Percentiles rank a stretch among this genome's conserved stretches.
Evolutionary conservation across 768 basidiomycete genomes (phyloP).

Genomic region (Phanerochaete sordida): DNA sequence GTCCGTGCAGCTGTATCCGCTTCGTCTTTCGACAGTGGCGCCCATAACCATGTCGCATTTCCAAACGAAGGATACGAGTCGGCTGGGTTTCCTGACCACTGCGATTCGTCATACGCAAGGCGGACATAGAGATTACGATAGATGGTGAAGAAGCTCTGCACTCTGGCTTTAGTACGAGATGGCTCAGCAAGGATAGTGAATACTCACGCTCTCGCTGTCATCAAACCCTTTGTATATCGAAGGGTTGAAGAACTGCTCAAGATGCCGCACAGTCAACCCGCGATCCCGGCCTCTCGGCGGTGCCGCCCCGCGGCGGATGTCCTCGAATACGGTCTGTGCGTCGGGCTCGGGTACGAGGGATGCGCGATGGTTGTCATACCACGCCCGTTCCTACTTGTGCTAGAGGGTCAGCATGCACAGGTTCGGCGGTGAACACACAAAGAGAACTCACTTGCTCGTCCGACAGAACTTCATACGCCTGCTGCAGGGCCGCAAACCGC

Average conservation of each 20-base stretch:
- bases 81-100: conserved; percentile 29
- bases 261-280: conserved; percentile 76
- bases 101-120: conserved; percentile 76
- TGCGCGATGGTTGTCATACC: conserved; percentile 93
- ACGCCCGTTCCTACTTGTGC: conserved; percentile 88
- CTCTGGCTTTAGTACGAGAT: neutral
- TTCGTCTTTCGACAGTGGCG: conserved; percentile 40
- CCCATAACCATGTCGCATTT: conserved; percentile 71
- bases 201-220: conserved; percentile 56
- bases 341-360: conserved; percentile 80
- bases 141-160: conserved; percentile 84
- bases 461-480: conserved; percentile 95
- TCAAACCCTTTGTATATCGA: conserved; percentile 63
- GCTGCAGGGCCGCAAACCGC: conserved; percentile 84
- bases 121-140: conserved; percentile 86
- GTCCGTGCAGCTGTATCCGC: conserved; percentile 50
- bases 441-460: conserved; percentile 81
- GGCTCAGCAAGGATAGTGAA: neutral
- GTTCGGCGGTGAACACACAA: neutral
- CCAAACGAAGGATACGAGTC: conserved; percentile 81
- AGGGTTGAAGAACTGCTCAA: conserved; percentile 81
- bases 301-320: conserved; percentile 68
- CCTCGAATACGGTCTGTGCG: conserved; percentile 80
- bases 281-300: conserved; percentile 57
- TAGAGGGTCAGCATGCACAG: neutral